Base-by-base conservation (phyloP, 768 basidiomycete genomes). In the Rhizopogon roseolus region DNA sequence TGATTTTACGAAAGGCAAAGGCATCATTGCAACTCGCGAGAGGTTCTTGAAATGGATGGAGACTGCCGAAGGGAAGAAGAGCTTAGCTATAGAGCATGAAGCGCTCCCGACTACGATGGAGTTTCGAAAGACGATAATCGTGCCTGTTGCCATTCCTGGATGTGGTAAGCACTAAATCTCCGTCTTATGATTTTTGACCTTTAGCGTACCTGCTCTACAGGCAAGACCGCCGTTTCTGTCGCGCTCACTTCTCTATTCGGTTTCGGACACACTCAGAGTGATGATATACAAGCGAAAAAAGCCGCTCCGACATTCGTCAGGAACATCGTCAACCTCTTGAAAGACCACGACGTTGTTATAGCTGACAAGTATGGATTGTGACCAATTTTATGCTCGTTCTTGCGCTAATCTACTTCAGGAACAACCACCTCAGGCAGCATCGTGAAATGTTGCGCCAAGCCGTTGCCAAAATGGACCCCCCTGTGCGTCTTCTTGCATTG, bases 261-360 rank as follows among this genome's bases (percentile, higher is more conserved):
- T 0, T 96, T 93, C 55, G 93, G 80, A 1, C 97, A 98, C 66
- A 93, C 90, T 0, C 97, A 98, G 66, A 92, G 88, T 62, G 97
- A 99, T 66, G 92, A 98, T 63, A 79, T 98, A 4, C n/a, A n/a
- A n/a, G n/a, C n/a, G n/a, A n/a, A n/a, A 58, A 93, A 86, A 66
- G 50, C 87, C 1, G 92, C 77, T 0, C 76, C 84, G 0, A 56
- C 66, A 2, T 96, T 96, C 66, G 63, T 91, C 51, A 84, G 76
- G 65, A 94, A 90, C 54, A 88, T 97, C 38, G 63, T 71, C 13
- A 65, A 73, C 0, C 75, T 89, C 1, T 73, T 98, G 25, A 65
- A 79, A 50, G 74, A 66, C 0, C 72, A 89, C 48, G 78, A 89
- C 54, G 82, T 98, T 1, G 95, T 98, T 22, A 90, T 91, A 57